Evolutionary conservation across 208 protist genomes (phyloP), one percentile per base, ranked within the genome.

Genomic region (Trichomonas tenax): DNA sequence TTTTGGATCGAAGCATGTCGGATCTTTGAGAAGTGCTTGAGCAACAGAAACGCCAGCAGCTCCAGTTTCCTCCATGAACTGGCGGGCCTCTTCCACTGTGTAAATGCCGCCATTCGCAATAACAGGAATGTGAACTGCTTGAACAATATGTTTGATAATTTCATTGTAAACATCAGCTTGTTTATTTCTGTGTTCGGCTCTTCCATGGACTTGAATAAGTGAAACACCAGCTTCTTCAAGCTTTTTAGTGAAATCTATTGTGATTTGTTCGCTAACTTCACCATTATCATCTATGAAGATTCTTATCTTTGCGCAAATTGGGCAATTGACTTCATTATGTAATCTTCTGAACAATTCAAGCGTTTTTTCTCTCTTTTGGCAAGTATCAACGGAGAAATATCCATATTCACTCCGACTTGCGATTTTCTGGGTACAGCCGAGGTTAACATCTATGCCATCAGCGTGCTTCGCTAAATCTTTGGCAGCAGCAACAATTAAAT

Each of bases 371-470:
- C 86, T 40, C 26, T 93, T 93, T 58, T 93, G 40, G n/a, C 14
- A 14, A 38, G 40, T 93, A 93, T 97, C 96, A 36, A 96, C 51
- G 0, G 97, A 26, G 34, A 96, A 97, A 38, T 97, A 88, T 40
- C 97, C 97, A 96, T 97, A 97, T 44, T 97, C 34, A 45, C 97
- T 97, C 21, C 86, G 86, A 46, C 95, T 96, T 36, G 97, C 97
- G 14, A 97, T 96, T 31, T 82, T 23, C 95, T 97, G 97, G 2
- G 97, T 97, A 96, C 97, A 97, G 15, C 97, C 97, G 1, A 97
- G 36, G 51, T 97, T 97, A 31, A 97, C 11, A 63, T 97, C 97
- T 34, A 97, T 34, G 17, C 96, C 97, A 96, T 97, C 97, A 2
- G n/a, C 23, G 40, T 45, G 8, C 44, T 31, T 51, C 14, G 21